phyloP scores from a whole-genome alignment of 2,329 filamentous ascomycete genomes.

The Cercospora sp. region DNA sequence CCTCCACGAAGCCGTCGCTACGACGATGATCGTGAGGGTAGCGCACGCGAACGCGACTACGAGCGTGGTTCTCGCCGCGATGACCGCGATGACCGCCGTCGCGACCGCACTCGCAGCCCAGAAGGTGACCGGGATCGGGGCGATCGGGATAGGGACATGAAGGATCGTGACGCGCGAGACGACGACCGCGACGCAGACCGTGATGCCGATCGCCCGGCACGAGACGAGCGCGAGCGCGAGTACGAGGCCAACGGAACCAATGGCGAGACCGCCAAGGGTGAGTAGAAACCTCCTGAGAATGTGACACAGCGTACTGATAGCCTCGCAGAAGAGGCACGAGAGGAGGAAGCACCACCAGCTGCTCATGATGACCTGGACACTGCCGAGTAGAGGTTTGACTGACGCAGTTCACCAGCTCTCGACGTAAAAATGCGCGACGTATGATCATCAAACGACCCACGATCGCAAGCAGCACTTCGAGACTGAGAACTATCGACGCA shows the following conservation, averaged over 20 bases:
- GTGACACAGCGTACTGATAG: slow-evolving; percentile 32
- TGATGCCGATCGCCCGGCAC: slow-evolving; percentile 32
- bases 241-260: slow-evolving; percentile 51
- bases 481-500: background rate
- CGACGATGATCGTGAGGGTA: slow-evolving; percentile 66
- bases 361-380: slow-evolving; percentile 94
- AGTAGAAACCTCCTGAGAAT: slow-evolving; percentile 22
- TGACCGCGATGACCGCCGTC: slow-evolving; percentile 67
- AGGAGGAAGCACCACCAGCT: slow-evolving; percentile 69
- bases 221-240: slow-evolving; percentile 59
- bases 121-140: slow-evolving; percentile 55
- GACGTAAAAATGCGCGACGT: slow-evolving; percentile 14
- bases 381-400: slow-evolving; percentile 63
- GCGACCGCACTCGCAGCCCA: slow-evolving; percentile 66
- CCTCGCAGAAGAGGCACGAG: slow-evolving; percentile 43
- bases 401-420: slow-evolving; percentile 18
- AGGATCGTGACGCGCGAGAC: slow-evolving; percentile 54
- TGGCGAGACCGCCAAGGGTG: slow-evolving; percentile 89
- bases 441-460: slow-evolving; percentile 7
- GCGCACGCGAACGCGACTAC: slow-evolving; percentile 70
- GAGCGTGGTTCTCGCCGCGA: slow-evolving; percentile 75
- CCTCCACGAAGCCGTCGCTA: slow-evolving; percentile 63
- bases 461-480: background rate
- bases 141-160: slow-evolving; percentile 64
- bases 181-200: slow-evolving; percentile 56